These are phyloP conservation scores for Gossypium anomalum DNA, from an alignment of 345 rosid species.

Conservation along the genomic window DNA sequence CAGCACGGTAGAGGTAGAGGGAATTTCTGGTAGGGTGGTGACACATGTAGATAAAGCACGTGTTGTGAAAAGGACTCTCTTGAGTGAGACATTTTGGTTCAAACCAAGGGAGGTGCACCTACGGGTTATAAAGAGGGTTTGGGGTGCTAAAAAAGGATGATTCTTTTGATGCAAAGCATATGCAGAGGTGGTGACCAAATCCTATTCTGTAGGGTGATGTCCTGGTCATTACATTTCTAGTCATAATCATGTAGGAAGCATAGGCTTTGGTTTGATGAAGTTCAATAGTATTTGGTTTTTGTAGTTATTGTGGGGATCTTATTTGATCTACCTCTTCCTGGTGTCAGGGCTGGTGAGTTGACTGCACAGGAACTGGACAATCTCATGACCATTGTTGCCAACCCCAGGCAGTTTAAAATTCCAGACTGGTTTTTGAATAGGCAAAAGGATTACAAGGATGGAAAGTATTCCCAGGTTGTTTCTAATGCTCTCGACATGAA, in stretches of 20 bases:
- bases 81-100: neutral
- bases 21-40: too few relatives aligned
- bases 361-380: constrained; percentile 68
- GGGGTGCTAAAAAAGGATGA: too few relatives aligned
- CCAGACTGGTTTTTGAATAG: constrained; percentile 67
- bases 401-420: constrained; percentile 1
- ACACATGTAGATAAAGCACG: too few relatives aligned
- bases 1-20: too few relatives aligned
- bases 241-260: neutral
- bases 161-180: too few relatives aligned
- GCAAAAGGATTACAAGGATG: constrained; percentile 89
- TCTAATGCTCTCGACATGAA: constrained; percentile 88
- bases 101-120: neutral
- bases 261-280: neutral
- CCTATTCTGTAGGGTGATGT: too few relatives aligned
- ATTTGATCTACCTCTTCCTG: neutral
- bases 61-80: neutral
- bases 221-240: neutral
- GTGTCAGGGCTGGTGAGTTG: constrained; percentile 61
- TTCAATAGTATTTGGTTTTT: neutral
- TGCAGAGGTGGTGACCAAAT: too few relatives aligned
- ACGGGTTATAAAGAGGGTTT: neutral
- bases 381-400: constrained; percentile 33
- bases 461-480: constrained; percentile 75
- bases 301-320: neutral